Conservation (phyloP, 768 basidiomycete genomes). For the Kwoniella shandongensis region DNA sequence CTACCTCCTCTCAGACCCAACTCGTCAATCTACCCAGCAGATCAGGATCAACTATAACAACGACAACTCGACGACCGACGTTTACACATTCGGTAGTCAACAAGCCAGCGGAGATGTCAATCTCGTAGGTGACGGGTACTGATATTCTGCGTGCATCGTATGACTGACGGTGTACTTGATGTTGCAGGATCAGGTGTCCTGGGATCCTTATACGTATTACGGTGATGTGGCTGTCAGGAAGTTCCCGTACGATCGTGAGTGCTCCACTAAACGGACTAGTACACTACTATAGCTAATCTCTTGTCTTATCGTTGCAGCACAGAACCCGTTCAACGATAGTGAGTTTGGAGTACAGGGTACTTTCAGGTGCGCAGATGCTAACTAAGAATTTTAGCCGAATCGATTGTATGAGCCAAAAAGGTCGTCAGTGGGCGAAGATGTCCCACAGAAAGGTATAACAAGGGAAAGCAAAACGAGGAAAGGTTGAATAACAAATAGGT, state of each 20-base stretch:
- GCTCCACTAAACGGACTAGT: background rate
- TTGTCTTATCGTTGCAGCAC: conserved; percentile 3
- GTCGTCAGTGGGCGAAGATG: background rate
- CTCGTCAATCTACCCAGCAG: conserved; percentile 41
- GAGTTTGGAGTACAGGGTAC: background rate
- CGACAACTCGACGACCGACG: conserved; percentile 20
- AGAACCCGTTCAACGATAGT: conserved; percentile 19
- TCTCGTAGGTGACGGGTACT: conserved; percentile 16
- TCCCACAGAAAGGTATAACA: background rate
- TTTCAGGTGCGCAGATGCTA: background rate
- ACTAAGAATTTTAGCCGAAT: conserved; percentile 3
- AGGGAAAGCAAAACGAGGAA: background rate
- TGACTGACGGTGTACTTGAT: background rate
- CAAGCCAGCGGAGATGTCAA: conserved; percentile 18
- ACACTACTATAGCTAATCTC: background rate
- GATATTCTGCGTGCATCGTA: background rate
- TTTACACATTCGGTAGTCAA: conserved; percentile 28
- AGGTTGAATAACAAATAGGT: background rate
- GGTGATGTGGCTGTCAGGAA: conserved; percentile 37
- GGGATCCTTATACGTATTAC: conserved; percentile 28
- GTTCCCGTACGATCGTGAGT: conserved; percentile 40
- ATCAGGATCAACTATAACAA: conserved; percentile 45
- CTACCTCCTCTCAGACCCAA: conserved; percentile 45
- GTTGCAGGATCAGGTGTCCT: conserved; percentile 13
- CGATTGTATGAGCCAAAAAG: conserved; percentile 3